A percentile compares a stretch with the other conserved stretches of the same genome.
These are phyloP conservation scores for Plectranthus barbatus DNA, from an alignment of 257 asterid species.

Conservation along the genomic window DNA sequence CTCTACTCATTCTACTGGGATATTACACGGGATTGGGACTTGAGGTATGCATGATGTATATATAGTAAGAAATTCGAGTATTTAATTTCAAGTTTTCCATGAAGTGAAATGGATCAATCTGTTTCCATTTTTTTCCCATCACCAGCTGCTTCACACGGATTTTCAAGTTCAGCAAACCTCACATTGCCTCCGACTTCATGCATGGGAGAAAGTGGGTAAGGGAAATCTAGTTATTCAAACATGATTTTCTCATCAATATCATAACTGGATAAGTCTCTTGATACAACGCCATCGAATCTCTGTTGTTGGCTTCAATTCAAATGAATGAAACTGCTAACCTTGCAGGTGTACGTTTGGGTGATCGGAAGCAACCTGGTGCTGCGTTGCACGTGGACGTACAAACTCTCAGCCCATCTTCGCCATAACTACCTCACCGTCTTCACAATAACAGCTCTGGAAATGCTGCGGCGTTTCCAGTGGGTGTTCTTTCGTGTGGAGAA, in stretches of 20 bases:
- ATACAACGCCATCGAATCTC: too few species aligned
- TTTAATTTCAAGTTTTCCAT: background rate
- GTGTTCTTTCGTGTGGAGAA: conserved; percentile 88
- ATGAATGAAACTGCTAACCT: too few species aligned
- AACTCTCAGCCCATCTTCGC: conserved; percentile 95
- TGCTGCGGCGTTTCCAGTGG: conserved; percentile 91
- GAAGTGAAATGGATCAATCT: background rate
- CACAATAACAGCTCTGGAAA: conserved; percentile 71
- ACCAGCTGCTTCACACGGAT: conserved; percentile 87
- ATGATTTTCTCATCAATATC: too few species aligned
- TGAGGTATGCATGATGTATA: conserved; percentile 48
- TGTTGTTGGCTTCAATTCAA: too few species aligned
- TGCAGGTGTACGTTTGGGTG: conserved; percentile 84
- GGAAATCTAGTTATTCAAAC: background rate
- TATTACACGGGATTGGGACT: conserved; percentile 89
- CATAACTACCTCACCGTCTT: conserved; percentile 73
- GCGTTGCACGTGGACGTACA: conserved; percentile 96
- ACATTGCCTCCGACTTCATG: conserved; percentile 42
- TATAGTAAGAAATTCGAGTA: background rate
- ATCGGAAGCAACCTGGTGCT: conserved; percentile 78
- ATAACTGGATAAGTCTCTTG: too few species aligned
- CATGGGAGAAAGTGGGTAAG: conserved; percentile 91
- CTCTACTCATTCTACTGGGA: conserved; percentile 97
- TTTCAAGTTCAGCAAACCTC: conserved; percentile 85
- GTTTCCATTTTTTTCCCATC: background rate